phyloP scores from a whole-genome alignment of 2,329 filamentous ascomycete species.

The Pleoardoris graminearum region DNA sequence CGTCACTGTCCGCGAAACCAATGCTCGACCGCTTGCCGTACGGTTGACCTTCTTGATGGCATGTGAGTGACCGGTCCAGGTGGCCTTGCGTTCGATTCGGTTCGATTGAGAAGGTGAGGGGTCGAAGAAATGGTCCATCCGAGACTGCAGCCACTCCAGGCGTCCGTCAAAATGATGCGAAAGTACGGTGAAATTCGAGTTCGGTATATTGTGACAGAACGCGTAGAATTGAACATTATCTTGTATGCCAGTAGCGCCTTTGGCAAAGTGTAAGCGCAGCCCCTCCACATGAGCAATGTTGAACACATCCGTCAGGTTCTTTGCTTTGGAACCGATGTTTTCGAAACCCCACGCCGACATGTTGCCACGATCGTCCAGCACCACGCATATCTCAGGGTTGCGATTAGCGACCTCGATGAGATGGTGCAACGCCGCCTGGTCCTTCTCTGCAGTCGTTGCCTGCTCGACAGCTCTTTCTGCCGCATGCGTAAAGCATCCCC shows the following conservation, averaged over 20 bases:
- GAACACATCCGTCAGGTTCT: constrained; percentile 72
- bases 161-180: constrained; percentile 84
- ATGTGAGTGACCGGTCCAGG: constrained; percentile 83
- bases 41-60: constrained; percentile 84
- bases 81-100: constrained; percentile 64
- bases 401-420: constrained; percentile 84
- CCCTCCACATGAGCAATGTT: constrained; percentile 79
- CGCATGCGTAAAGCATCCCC: constrained; percentile 75
- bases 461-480: constrained; percentile 75
- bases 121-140: constrained; percentile 79
- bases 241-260: constrained; percentile 33
- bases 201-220: constrained; percentile 67
- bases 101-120: constrained; percentile 61
- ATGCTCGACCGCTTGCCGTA: constrained; percentile 76
- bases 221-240: constrained; percentile 71
- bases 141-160: constrained; percentile 78
- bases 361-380: constrained; percentile 78
- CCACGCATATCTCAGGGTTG: constrained; percentile 82
- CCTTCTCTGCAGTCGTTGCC: constrained; percentile 60
- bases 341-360: constrained; percentile 95
- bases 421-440: constrained; percentile 79
- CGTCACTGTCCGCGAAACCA: constrained; percentile 77
- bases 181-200: constrained; percentile 71
- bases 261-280: constrained; percentile 48
- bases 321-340: constrained; percentile 73